Evolutionary conservation across 768 basidiomycete species (phyloP), one percentile per base, ranked within the genome.

Genomic region (Phylloporus arenicola): DNA sequence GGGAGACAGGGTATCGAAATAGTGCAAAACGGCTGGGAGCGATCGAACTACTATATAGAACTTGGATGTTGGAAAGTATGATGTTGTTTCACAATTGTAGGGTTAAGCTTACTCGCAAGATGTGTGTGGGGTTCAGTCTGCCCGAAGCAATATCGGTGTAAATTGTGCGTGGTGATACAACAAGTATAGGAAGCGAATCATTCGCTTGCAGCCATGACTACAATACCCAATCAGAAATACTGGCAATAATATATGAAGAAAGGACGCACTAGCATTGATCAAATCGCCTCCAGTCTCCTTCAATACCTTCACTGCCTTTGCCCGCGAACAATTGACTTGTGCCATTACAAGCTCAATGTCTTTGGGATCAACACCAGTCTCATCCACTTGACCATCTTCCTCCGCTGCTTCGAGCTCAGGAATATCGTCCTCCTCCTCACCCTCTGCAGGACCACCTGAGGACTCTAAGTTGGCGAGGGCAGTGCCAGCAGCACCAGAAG

Each of bases 331-430:
- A 64, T 79, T 84, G 56, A 92, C 91, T 75, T 92, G 81, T 30
- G 76, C 75, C 78, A 97, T 92, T 47, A 99, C 90, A 48, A 96
- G 81, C 53, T 95, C 93, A 57, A 96, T 91, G 67, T 99, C 96
- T 70, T 92, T 92, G 42, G 88, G 79, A 58, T 96, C 92, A 54
- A 97, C 79, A 35, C 88, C 91, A 20, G 84, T 86, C 74, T 93
- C 91, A 61, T 92, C 90, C 17, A 89, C 75, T 41, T 82, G 79
- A 10, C 79, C 92, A 55, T 89, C 89, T 51, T 91, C 91, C 37
- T 89, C 89, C 14, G 80, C 75, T 8, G 81, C 83, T 71, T 91
- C 90, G 19, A 88, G 81, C 60, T 91, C 87, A 48, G 92, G 92
- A 45, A 88, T 80, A 37, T 90, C 88, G 34, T 90, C 88, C 2